These are phyloP conservation scores for Suhomyces pyralidae DNA, from an alignment of 805 yeast genomes.

Conservation along the genomic window DNA sequence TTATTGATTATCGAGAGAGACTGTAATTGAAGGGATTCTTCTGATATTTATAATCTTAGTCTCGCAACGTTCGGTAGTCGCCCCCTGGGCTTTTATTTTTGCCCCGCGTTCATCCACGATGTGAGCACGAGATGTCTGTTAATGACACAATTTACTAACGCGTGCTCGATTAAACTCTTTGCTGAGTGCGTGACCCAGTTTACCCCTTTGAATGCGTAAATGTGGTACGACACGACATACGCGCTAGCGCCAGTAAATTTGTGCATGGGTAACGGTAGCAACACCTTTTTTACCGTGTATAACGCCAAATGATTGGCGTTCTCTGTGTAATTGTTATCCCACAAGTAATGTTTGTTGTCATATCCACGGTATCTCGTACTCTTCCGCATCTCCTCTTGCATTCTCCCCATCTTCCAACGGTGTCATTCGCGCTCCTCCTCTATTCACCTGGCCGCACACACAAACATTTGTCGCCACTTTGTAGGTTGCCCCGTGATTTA, in stretches of 20 bases:
- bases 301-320: background rate
- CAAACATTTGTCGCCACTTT: background rate
- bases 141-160: background rate
- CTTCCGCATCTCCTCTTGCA: conserved; percentile 1
- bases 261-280: background rate
- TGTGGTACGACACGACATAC: conserved; percentile 1
- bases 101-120: background rate
- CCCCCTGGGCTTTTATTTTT: background rate
- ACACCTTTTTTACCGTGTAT: background rate
- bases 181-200: background rate
- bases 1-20: background rate
- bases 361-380: background rate
- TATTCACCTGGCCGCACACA: background rate
- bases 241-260: background rate
- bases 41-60: conserved; percentile 1
- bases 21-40: background rate
- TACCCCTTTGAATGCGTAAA: conserved; percentile 4
- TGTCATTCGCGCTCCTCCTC: background rate
- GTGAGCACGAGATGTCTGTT: conserved; percentile 1
- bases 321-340: conserved; percentile 1
- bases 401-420: background rate
- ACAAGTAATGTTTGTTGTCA: background rate
- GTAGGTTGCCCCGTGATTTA: conserved; percentile 1
- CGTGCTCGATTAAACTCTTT: conserved; percentile 1
- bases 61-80: background rate